A percentile compares a stretch with the other conserved stretches of the same genome.
phyloP scores from a whole-genome alignment of 768 basidiomycete species.

The Serendipita sp. region DNA sequence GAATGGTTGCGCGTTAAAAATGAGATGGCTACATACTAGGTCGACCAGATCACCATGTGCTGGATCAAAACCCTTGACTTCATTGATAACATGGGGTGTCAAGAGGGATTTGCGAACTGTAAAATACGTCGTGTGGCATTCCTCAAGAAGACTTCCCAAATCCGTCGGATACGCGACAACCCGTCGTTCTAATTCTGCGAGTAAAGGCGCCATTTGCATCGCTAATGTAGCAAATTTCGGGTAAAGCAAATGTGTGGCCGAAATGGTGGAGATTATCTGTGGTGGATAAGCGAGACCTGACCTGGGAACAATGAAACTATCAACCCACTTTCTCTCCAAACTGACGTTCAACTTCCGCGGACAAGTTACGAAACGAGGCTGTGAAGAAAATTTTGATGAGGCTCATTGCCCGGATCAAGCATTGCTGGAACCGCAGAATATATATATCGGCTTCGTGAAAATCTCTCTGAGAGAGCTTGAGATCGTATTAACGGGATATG shows the following conservation, averaged over 20 bases:
- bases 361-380: conserved; percentile 61
- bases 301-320: neutral
- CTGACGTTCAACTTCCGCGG: conserved; percentile 60
- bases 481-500: neutral
- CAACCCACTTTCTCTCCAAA: conserved; percentile 54
- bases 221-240: conserved; percentile 70
- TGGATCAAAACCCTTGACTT: conserved; percentile 74
- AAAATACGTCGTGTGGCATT: conserved; percentile 83
- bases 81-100: conserved; percentile 55
- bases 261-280: neutral
- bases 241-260: conserved; percentile 56
- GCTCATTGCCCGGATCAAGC: conserved; percentile 96
- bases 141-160: conserved; percentile 57
- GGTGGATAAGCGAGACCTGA: neutral
- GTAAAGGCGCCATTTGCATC: conserved; percentile 53
- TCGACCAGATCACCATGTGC: conserved; percentile 71
- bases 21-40: conserved; percentile 34
- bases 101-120: conserved; percentile 55
- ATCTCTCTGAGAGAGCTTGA: conserved; percentile 42
- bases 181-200: conserved; percentile 74
- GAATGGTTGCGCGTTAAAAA: neutral
- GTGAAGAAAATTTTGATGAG: conserved; percentile 96
- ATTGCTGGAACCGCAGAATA: conserved; percentile 93
- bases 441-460: conserved; percentile 89
- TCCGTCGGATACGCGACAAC: conserved; percentile 70